These are phyloP conservation scores for Ogataea nitratoaversa DNA, from an alignment of 805 yeast species.

Conservation along the genomic window DNA sequence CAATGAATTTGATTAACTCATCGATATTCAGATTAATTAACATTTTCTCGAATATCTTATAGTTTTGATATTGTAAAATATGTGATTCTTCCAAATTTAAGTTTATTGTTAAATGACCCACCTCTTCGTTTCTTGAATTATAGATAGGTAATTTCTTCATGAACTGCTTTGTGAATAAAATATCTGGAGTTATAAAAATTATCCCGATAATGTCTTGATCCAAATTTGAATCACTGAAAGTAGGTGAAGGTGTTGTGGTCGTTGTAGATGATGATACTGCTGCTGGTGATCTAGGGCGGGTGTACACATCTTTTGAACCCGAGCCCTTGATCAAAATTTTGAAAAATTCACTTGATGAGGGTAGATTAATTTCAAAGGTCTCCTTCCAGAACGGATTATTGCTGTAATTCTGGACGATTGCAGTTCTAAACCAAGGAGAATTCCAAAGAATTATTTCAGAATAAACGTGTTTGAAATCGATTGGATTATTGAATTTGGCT, in stretches of 20 bases:
- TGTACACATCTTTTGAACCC: slow-evolving; percentile 10
- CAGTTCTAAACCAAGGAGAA: slow-evolving; percentile 74
- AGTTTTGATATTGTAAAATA: slow-evolving; percentile 57
- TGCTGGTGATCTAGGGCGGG: not conserved
- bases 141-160: slow-evolving; percentile 20
- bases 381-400: slow-evolving; percentile 81
- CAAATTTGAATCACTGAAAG: slow-evolving; percentile 6
- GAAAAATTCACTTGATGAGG: slow-evolving; percentile 49
- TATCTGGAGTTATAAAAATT: slow-evolving; percentile 50
- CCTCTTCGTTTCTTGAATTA: slow-evolving; percentile 30
- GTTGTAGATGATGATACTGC: not conserved
- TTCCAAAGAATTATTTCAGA: slow-evolving; percentile 73
- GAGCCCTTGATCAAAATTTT: slow-evolving; percentile 40
- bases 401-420: slow-evolving; percentile 44
- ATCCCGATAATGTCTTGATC: slow-evolving; percentile 47
- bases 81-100: slow-evolving; percentile 49
- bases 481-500: slow-evolving; percentile 44
- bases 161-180: slow-evolving; percentile 31
- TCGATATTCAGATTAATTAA: slow-evolving; percentile 49
- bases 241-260: no score
- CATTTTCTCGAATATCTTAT: slow-evolving; percentile 59
- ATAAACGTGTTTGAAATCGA: slow-evolving; percentile 36
- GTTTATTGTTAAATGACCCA: slow-evolving; percentile 57
- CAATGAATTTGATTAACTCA: slow-evolving; percentile 47
- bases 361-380: slow-evolving; percentile 57